Evolutionary conservation across 345 rosid species (phyloP), one percentile per base, ranked within the genome.

Genomic region (Murraya paniculata): DNA sequence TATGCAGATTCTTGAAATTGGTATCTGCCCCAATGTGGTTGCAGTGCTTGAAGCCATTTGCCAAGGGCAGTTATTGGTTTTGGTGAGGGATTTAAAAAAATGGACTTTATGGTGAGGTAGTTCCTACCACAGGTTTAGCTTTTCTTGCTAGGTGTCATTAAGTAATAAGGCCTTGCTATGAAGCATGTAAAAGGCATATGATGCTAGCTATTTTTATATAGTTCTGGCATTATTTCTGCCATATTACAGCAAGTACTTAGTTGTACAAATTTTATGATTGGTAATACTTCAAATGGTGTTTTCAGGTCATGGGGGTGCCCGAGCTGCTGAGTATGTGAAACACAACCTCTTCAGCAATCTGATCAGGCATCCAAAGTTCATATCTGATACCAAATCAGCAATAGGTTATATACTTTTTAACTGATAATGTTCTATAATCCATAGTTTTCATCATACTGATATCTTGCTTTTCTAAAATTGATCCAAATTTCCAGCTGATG

Each of bases 281-380:
- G 28, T 82, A 64, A 76, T 73, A 31, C 13, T 80, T 65, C 71
- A 25, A 24, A 36, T 81, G 80, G 61, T 62, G 75, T n/a, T 79
- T 87, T 77, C 85, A 97, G 99, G 99, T 81, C 99, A 97, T 86
- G 99, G 99, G 71, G 99, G 99, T 78, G 97, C 92, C 75, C 93
- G 98, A 53, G 99, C 99, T 70, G 99, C 99, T 79, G 98, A 97
- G 85, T 97, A 91, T 82, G 98, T 97, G 85, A 97, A 97, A 76
- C 92, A 90, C 64, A 93, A 94, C 79, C 95, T 94, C 65, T 94
- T 97, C 88, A 91, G 96, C 78, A 97, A 97, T 89, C 84, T 97
- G 84, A 94, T 97, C 82, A 91, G 78, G 53, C 98, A 94, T 87
- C 99, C 99, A 77, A 93, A 92, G 83, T 97, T 97, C 85, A 92